A percentile compares a stretch with the other conserved stretches of the same genome.
These are phyloP conservation scores for Solanum chiquidenum DNA, from an alignment of 257 asterid genomes.

Conservation along the genomic window DNA sequence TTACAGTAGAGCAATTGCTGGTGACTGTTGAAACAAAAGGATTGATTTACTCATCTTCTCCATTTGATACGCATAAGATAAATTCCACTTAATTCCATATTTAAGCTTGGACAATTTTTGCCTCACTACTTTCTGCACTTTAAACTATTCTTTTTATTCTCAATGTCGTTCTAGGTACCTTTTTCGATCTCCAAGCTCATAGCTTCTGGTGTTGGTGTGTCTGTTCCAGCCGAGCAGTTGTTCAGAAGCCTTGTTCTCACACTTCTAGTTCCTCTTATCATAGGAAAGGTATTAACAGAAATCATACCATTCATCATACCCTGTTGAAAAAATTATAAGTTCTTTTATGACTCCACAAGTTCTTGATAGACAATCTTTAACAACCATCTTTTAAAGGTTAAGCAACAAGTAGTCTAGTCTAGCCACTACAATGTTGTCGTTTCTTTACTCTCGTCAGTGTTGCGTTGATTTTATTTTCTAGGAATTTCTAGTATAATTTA, in stretches of 20 bases:
- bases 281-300: conserved; percentile 58
- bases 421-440: neutral
- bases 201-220: conserved; percentile 78
- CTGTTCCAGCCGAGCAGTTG: conserved; percentile 59
- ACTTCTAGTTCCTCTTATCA: conserved; percentile 69
- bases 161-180: conserved; percentile 42
- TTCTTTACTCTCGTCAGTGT: neutral
- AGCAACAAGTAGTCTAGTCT: neutral
- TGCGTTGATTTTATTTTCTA: neutral
- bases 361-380: neutral
- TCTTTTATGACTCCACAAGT: neutral
- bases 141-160: neutral
- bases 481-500: neutral
- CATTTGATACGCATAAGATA: neutral
- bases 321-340: neutral
- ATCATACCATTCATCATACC: neutral
- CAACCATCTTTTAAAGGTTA: neutral
- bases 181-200: conserved; percentile 68
- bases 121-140: neutral
- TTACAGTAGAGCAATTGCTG: neutral
- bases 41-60: neutral
- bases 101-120: neutral
- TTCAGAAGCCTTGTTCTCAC: conserved; percentile 79
- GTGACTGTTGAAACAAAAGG: neutral
- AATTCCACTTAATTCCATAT: neutral